These are phyloP conservation scores for Lecanicillium sp. DNA, from an alignment of 2,329 filamentous ascomycete genomes.

Conservation along the genomic window DNA sequence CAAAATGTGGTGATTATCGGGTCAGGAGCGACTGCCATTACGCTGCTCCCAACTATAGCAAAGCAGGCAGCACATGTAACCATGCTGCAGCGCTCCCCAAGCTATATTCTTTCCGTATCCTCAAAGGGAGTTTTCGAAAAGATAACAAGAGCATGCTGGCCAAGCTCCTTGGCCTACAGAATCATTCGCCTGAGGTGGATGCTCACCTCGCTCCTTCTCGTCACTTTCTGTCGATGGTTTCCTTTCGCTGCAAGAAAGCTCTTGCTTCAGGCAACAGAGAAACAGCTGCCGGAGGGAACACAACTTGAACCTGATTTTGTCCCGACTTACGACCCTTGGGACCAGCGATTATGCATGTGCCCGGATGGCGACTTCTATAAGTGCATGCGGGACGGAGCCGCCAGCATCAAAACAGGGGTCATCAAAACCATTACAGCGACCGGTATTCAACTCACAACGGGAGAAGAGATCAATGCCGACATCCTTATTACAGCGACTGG, in stretches of 20 bases:
- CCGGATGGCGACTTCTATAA: conserved; percentile 37
- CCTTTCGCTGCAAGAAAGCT: too few relatives aligned
- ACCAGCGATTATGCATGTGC: conserved; percentile 59
- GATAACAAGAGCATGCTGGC: conserved; percentile 22
- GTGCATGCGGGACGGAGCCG: conserved; percentile 28
- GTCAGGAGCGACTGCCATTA: conserved; percentile 59
- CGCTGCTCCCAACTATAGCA: conserved; percentile 53
- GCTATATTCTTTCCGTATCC: conserved; percentile 49
- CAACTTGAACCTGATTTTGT: conserved; percentile 45
- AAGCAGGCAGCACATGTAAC: conserved; percentile 51
- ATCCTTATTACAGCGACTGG: conserved; percentile 60
- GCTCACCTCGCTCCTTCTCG: too few relatives aligned
- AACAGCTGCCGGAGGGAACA: conserved; percentile 39
- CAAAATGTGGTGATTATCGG: conserved; percentile 62
- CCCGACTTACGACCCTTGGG: conserved; percentile 50
- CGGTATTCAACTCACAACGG: conserved; percentile 34
- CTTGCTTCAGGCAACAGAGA: conserved; percentile 32
- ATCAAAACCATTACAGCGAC: conserved; percentile 36
- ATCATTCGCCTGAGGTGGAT: conserved; percentile 40
- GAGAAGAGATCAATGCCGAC: conserved; percentile 43
- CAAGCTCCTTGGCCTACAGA: conserved; percentile 26
- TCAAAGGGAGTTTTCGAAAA: too few relatives aligned
- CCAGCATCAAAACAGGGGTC: conserved; percentile 32
- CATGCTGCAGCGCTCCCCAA: conserved; percentile 61
- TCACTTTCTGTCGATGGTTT: too few relatives aligned